Evolutionary conservation across 805 yeast species (phyloP), one percentile per base, ranked within the genome.

Genomic region (Danielia reshetovae): DNA sequence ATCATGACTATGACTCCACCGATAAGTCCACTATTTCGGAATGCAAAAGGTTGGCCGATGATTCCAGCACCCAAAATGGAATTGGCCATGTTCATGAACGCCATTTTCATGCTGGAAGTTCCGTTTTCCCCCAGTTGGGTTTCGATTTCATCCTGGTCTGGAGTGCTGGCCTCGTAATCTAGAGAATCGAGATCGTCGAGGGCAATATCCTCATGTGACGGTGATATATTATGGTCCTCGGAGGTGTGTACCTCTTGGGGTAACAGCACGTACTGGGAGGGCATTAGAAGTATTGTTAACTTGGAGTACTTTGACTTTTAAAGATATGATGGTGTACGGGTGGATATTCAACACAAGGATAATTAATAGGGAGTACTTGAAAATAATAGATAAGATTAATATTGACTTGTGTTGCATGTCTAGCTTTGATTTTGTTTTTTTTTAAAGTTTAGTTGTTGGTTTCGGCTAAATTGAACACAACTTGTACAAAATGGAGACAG

Each of bases 81-180:
- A 59, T 89, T 89, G 7, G 96, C 95, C 95, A 89, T 88, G 59
- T 90, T 90, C 94, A 89, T 85, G 52, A 89, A 88, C 4, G 97
- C 97, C 86, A 83, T 83, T 38, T 73, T 75, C 72, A 89, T 70
- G 41, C 46, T 54, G 9, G 71, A 64, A 14, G 55, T 53, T 4
- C 69, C 70, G 14, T 44, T 36, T 5, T 17, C 23, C 17, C 9
- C 27, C 4, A n/a, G 16, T 2, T n/a, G 15, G 7, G 28, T 11
- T 24, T 24, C 34, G 16, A 17, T n/a, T 9, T 30, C 28, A 6
- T 16, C 12, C n/a, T n/a, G n/a, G 13, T 19, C 25, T 24, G 19
- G 23, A 4, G 29, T 10, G 12, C 16, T 18, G 7, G 27, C 18
- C 12, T 32, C 34, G 18, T 25, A 32, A 18, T 32, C 34, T 8